phyloP scores from a whole-genome alignment of 768 basidiomycete species.

The Pleurotus citrinopileatus region DNA sequence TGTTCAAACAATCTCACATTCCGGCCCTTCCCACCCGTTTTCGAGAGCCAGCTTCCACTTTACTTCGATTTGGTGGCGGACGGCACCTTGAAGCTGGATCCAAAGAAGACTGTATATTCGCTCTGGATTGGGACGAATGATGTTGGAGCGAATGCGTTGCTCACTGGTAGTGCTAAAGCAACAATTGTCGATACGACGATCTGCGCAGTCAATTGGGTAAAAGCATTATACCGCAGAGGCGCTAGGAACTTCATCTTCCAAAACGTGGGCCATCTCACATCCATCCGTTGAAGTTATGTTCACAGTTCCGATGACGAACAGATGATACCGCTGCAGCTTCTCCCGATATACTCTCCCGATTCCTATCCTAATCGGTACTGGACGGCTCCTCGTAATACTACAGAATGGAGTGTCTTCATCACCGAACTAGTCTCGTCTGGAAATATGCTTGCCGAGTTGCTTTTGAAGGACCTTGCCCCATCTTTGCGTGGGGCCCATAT shows the following conservation, averaged over 20 bases:
- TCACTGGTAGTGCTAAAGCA: conserved; percentile 49
- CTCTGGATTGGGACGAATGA: conserved; percentile 73
- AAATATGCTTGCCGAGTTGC: conserved; percentile 48
- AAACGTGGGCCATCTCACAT: conserved; percentile 42
- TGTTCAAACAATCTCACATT: conserved; percentile 63
- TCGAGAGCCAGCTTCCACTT: conserved; percentile 53
- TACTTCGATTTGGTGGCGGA: conserved; percentile 44
- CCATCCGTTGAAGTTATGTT: conserved; percentile 28
- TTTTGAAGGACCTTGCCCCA: conserved; percentile 39
- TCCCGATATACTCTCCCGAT: conserved; percentile 28
- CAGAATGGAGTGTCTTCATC: conserved; percentile 39
- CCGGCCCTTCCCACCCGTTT: conserved; percentile 55
- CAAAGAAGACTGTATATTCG: conserved; percentile 54
- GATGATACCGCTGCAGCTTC: conserved; percentile 40
- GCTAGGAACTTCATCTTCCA: conserved; percentile 70
- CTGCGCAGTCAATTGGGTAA: conserved; percentile 63
- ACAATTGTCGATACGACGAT: conserved; percentile 55
- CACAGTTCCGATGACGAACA: too few species aligned
- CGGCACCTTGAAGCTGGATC: conserved; percentile 34
- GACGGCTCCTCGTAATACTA: conserved; percentile 30
- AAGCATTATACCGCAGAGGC: conserved; percentile 50
- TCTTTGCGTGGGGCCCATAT: conserved; percentile 38
- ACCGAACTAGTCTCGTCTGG: conserved; percentile 47
- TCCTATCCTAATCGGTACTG: conserved; percentile 35
- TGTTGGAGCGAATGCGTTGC: conserved; percentile 49